Evolutionary conservation across 805 yeast species (phyloP).

Genomic region (Yarrowia porcina): DNA sequence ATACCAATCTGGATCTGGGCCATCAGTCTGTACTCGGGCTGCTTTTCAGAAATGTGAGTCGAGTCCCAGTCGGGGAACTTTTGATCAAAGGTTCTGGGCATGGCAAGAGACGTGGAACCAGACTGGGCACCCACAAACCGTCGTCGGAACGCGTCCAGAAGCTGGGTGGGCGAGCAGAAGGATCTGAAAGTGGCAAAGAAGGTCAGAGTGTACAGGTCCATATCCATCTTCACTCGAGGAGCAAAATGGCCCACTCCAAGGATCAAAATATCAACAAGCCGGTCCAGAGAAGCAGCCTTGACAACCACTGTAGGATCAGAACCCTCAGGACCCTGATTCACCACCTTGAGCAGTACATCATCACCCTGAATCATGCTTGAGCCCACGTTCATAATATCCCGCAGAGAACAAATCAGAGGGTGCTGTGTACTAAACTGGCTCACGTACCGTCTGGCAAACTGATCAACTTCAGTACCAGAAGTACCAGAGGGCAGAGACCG

Average conservation of each 20-base stretch:
- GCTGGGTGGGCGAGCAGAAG: conserved; percentile 54
- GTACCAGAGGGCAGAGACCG: conserved; percentile 24
- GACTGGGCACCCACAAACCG: conserved; percentile 61
- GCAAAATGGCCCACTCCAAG: conserved; percentile 60
- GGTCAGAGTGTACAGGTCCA: conserved; percentile 59
- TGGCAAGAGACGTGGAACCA: conserved; percentile 54
- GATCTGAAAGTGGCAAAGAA: conserved; percentile 68
- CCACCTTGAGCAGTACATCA: conserved; percentile 58
- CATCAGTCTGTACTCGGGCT: conserved; percentile 52
- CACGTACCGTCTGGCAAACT: conserved; percentile 36
- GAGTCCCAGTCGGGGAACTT: conserved; percentile 34
- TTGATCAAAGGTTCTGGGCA: conserved; percentile 10
- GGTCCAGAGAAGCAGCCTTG: conserved; percentile 70
- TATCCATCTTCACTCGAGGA: conserved; percentile 53
- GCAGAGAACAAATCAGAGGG: conserved; percentile 51
- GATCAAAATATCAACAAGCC: conserved; percentile 74
- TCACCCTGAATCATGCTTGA: conserved; percentile 55
- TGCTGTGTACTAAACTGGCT: conserved; percentile 41
- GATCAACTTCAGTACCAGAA: conserved; percentile 26
- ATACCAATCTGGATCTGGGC: conserved; percentile 80
- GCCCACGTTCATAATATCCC: conserved; percentile 63
- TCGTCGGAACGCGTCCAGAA: conserved; percentile 51
- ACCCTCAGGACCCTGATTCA: conserved; percentile 32
- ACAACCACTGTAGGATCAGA: conserved; percentile 43
- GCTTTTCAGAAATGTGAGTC: conserved; percentile 35